Evolutionary conservation across 2,329 filamentous ascomycete species (phyloP).

Genomic region (Aspergillus sp.): DNA sequence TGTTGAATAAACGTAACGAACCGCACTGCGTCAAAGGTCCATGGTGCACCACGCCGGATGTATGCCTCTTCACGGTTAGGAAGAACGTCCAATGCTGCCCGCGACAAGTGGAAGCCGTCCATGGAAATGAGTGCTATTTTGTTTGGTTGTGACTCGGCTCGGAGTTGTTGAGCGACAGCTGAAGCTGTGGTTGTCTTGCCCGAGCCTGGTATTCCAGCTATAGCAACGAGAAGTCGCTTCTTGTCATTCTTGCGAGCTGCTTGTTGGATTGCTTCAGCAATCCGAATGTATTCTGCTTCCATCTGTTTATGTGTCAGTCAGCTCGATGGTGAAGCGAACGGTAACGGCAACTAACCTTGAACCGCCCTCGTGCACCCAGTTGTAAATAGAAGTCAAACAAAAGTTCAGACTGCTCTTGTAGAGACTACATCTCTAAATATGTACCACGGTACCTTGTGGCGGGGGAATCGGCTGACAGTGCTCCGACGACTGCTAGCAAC

Average conservation of each 20-base stretch:
- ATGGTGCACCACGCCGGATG: constrained; percentile 40
- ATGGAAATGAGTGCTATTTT: constrained; percentile 34
- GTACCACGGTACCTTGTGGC: neutral
- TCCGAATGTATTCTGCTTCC: constrained; percentile 25
- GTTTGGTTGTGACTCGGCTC: constrained; percentile 8
- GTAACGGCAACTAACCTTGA: neutral
- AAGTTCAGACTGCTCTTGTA: neutral
- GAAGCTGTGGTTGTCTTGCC: constrained; percentile 39
- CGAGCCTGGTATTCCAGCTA: constrained; percentile 37
- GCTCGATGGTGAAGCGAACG: neutral
- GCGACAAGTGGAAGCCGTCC: constrained; percentile 43
- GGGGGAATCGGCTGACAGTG: neutral
- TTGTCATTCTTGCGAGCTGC: constrained; percentile 20
- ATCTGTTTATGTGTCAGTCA: constrained; percentile 9
- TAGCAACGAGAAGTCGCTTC: constrained; percentile 28
- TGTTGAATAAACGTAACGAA: constrained; percentile 32
- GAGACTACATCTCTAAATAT: neutral
- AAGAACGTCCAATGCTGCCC: constrained; percentile 32
- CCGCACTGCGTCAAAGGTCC: constrained; percentile 38
- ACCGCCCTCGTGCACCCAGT: neutral
- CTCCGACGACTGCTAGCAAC: neutral
- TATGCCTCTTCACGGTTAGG: constrained; percentile 38
- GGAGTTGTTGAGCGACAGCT: constrained; percentile 31
- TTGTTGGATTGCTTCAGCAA: constrained; percentile 23
- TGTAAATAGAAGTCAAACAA: neutral